Base-by-base conservation (phyloP, 2,329 filamentous ascomycete genomes). In the Arthrobotrys iridis region DNA sequence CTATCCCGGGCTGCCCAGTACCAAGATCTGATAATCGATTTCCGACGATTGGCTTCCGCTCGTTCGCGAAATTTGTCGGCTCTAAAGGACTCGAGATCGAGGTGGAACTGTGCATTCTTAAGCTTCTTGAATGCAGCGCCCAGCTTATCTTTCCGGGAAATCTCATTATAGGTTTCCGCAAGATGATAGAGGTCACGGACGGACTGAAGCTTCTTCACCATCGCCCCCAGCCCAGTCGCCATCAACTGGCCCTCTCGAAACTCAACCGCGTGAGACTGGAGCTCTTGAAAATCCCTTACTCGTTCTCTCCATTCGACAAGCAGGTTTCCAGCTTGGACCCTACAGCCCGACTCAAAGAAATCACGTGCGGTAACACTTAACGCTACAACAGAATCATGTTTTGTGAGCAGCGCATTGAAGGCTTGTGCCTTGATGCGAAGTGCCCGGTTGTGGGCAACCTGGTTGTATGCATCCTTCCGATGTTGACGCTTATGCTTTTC, bases 101-200 rank as follows among this genome's bases (percentile, higher is more conserved):
- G 62, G 18, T 63, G 70, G 30, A 74, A 74, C 26, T 65, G 52
- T 3, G 70, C 57, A 24, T 58, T 74, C 55, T 62, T 67, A 7
- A 74, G 24, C 37, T 62, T 67, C 28, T 67, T 74, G 30, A 74
- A 67, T 13, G 60, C 37, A 30, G 45, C 55, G 2, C 52, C 45
- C 10, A 67, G 15, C 37, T 60, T 74, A 52, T 74, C 70, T 63
- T 63, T 67, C 28, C 62, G 62, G 22, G 62, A 67, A 48, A 74
- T 74, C 37, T 74, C 70, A 45, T 67, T 60, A 58, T 74, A 74
- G 45, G 70, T 74, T 63, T 67, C 70, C 11, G 62, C 58, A 22
- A 74, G 70, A 58, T 74, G 70, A 45, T 67, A 74, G 15, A 74
- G 46, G 43, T 74, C 41, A 18, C 52, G 26, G 18, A 67, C 30